Evolutionary conservation across 768 basidiomycete species (phyloP).

Genomic region (Lactarius tabidus): DNA sequence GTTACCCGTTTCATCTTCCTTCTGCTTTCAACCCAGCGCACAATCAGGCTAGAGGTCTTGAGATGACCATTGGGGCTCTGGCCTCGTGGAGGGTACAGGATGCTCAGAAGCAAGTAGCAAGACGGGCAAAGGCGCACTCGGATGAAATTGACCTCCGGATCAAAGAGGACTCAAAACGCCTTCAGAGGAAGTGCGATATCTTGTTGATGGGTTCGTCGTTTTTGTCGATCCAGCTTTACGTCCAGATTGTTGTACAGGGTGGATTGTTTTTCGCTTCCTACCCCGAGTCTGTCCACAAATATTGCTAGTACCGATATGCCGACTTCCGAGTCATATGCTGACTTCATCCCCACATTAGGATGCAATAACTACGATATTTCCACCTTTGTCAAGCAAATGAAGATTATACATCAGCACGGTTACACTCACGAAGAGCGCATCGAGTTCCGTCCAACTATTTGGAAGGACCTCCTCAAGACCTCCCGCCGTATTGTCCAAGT

Average conservation of each 20-base stretch:
- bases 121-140: slow-evolving; percentile 45
- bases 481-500: background rate
- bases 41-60: background rate
- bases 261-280: no score
- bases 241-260: no score
- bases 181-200: slow-evolving; percentile 84
- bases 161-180: slow-evolving; percentile 76
- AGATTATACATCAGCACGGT: background rate
- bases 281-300: no score
- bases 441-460: slow-evolving; percentile 2
- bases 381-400: slow-evolving; percentile 4
- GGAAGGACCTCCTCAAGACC: slow-evolving; percentile 6
- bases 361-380: slow-evolving; percentile 3
- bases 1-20: no score
- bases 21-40: no score
- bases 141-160: slow-evolving; percentile 77
- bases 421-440: slow-evolving; percentile 43
- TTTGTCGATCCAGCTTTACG: background rate
- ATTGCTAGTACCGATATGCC: background rate
- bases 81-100: background rate
- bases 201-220: slow-evolving; percentile 66
- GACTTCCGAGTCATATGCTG: no score
- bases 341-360: slow-evolving; percentile 8
- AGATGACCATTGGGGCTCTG: background rate
- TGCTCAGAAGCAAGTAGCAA: background rate